Base-by-base conservation (phyloP, 305 asterid genomes). In the Stenogyne calaminthoides region DNA sequence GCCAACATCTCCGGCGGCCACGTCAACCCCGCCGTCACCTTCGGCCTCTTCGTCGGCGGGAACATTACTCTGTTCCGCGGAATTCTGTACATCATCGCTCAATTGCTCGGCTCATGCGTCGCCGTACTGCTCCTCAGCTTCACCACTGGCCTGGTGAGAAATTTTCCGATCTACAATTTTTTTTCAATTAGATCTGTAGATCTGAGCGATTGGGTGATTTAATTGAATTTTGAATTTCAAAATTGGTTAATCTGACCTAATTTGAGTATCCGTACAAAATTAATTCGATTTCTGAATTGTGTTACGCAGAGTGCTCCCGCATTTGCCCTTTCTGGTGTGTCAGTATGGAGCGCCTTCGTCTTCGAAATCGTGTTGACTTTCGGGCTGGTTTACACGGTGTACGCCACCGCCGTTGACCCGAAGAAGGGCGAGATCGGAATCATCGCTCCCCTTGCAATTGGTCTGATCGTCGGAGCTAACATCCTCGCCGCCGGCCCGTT, bases 1-100 rank as follows among this genome's bases (percentile, higher is more conserved):
- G 86, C 87, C 16, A 85, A 85, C 81, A 85, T 85, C 46, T 85
- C 89, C 77, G 87, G 89, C n/a, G 89, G 89, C 29, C 89, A 85
- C 72, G 89, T 85, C 74, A 85, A 85, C 82, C 89, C 88, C 6
- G 86, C 88, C 20, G 88, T 84, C 69, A 84, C 88, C 1, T 84
- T 85, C 47, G 89, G 89, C 7, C 25, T 83, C 19, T 85, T 85
- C 18, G 59, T 85, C 25, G 89, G 89, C n/a, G 89, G 89, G 3
- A 83, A 85, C 77, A 83, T 85, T 72, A 80, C 89, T 9, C 84
- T 85, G 20, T 46, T 85, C 74, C 85, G 89, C 19, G 84, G 87
- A 8, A 62, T 85, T 55, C 82, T 85, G 11, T 85, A 82, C 78
- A 82, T 80, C 77, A 78, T 82, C 64, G 89, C 87, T 44, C 89